Percentiles rank a stretch among this genome's conserved stretches.
Conservation (phyloP, 129 eudicot genomes). For the Flaveria robusta region DNA sequence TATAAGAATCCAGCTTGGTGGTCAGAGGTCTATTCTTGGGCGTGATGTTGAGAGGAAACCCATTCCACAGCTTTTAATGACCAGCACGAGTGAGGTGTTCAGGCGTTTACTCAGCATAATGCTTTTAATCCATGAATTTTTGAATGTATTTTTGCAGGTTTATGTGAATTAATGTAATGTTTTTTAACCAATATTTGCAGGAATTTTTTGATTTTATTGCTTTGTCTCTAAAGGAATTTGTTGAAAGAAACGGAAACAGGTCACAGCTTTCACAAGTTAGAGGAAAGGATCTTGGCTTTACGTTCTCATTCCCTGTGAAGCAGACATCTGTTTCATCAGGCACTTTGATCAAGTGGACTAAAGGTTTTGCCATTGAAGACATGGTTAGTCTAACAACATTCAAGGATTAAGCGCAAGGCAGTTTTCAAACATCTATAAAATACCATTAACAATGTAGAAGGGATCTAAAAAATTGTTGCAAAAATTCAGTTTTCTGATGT, state of each 20-base stretch:
- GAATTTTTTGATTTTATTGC: conserved; percentile 88
- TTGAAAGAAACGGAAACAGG: conserved; percentile 49
- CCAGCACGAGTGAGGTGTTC: conserved; percentile 84
- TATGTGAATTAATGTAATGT: conserved; percentile 10
- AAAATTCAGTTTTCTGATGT: background rate
- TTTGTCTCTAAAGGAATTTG: conserved; percentile 64
- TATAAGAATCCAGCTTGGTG: conserved; percentile 78
- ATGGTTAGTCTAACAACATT: conserved; percentile 58
- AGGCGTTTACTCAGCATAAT: conserved; percentile 25
- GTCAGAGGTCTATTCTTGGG: conserved; percentile 63
- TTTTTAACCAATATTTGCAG: conserved; percentile 40
- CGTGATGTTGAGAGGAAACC: conserved; percentile 68
- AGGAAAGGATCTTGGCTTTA: conserved; percentile 75
- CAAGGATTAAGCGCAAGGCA: background rate
- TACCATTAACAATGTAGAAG: background rate
- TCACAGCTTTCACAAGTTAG: conserved; percentile 37
- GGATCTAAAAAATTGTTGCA: background rate
- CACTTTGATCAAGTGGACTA: conserved; percentile 82
- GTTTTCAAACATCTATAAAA: background rate
- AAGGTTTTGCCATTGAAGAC: conserved; percentile 79
- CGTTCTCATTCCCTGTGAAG: conserved; percentile 91
- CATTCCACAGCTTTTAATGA: conserved; percentile 80
- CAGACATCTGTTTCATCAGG: conserved; percentile 82
- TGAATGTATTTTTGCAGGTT: background rate
- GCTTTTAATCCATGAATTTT: conserved; percentile 3